These are phyloP conservation scores for Penicillium chermesinum DNA, from an alignment of 495 filamentous ascomycete genomes.

Conservation along the genomic window DNA sequence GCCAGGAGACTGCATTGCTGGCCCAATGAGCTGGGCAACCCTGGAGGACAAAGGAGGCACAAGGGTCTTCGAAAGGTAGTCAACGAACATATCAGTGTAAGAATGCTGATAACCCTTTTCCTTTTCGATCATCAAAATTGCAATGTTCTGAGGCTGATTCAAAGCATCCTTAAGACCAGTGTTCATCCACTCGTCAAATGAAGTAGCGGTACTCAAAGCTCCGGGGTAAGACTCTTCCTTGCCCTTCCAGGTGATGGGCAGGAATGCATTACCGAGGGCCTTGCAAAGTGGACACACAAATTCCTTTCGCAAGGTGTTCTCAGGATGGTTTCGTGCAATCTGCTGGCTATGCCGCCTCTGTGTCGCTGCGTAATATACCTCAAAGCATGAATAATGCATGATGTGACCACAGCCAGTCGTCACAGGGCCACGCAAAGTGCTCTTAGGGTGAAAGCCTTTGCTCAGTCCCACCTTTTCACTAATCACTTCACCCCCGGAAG, in stretches of 20 bases:
- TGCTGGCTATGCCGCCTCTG: conserved; percentile 79
- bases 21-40: conserved; percentile 43
- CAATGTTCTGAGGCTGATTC: conserved; percentile 31
- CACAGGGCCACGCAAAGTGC: conserved; percentile 69
- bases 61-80: conserved; percentile 58
- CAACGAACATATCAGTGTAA: conserved; percentile 56
- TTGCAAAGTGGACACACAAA: conserved; percentile 99
- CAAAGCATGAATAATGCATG: conserved; percentile 97
- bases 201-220: conserved; percentile 48
- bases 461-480: conserved; percentile 77
- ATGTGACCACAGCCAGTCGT: conserved; percentile 93
- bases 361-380: conserved; percentile 78
- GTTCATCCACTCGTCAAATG: conserved; percentile 57
- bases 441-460: conserved; percentile 73
- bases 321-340: conserved; percentile 88
- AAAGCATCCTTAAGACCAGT: conserved; percentile 28
- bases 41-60: conserved; percentile 56
- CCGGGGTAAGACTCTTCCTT: conserved; percentile 79
- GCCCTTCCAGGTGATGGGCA: conserved; percentile 93
- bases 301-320: conserved; percentile 67
- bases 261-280: conserved; percentile 89
- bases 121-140: conserved; percentile 36
- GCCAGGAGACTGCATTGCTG: conserved; percentile 16
- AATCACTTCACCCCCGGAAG: conserved; percentile 62
- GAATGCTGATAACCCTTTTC: conserved; percentile 30